Percentiles rank a stretch among this genome's conserved stretches.
These are phyloP conservation scores for Colletotrichum godetiae DNA, from an alignment of 2,329 filamentous ascomycete genomes.

Conservation along the genomic window DNA sequence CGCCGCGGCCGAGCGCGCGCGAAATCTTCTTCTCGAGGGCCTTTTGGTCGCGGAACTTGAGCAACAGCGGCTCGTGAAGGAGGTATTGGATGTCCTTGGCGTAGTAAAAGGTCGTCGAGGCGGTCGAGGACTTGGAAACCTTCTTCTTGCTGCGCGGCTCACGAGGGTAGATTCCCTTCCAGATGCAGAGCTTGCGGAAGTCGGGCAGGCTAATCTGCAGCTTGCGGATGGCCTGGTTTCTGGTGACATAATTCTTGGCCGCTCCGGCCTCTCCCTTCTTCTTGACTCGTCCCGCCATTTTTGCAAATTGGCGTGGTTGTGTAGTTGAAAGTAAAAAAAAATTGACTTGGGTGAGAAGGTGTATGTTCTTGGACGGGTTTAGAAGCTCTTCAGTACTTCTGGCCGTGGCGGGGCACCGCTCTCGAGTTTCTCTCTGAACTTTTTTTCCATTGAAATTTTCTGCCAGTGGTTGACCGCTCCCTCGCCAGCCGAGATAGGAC, in stretches of 20 bases:
- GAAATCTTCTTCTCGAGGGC: conserved; percentile 97
- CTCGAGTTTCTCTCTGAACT: conserved; percentile 39
- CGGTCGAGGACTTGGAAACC: conserved; percentile 89
- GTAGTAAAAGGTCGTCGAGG: conserved; percentile 91
- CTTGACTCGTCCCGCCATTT: conserved; percentile 79
- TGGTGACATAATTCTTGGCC: conserved; percentile 98
- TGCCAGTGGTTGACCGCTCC: conserved; percentile 37
- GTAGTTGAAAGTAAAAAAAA: conserved; percentile 35
- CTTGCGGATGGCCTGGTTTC: conserved; percentile 97
- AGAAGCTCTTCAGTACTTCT: conserved; percentile 33
- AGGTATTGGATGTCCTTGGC: conserved; percentile 98
- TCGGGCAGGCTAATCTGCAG: conserved; percentile 97
- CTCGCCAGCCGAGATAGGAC: conserved; percentile 13
- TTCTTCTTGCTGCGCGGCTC: conserved; percentile 98
- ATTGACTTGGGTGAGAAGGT: conserved; percentile 23
- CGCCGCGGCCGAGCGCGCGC: conserved; percentile 88
- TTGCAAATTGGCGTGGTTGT: conserved; percentile 33
- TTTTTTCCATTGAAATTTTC: conserved; percentile 45
- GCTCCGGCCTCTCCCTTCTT: conserved; percentile 93
- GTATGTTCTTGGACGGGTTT: conserved; percentile 23
- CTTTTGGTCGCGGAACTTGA: conserved; percentile 98
- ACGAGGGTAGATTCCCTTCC: conserved; percentile 98
- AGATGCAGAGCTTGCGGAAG: conserved; percentile 98
- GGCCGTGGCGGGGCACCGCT: conserved; percentile 46
- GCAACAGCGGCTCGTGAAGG: conserved; percentile 92